These are phyloP conservation scores for Botrytis porri DNA, from an alignment of 2,329 filamentous ascomycete species.

Conservation along the genomic window DNA sequence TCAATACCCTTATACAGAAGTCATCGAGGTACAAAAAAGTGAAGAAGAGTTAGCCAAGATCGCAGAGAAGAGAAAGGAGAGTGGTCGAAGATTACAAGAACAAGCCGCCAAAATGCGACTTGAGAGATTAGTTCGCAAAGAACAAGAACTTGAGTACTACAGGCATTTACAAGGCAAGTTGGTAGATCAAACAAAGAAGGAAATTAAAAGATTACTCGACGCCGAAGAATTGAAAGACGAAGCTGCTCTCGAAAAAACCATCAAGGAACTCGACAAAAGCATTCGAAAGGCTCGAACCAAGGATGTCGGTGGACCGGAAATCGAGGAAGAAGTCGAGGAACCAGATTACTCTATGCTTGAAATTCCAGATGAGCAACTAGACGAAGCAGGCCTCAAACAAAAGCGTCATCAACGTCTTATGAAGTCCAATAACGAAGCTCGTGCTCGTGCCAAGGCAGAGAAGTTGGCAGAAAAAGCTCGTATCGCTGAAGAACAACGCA, in stretches of 20 bases:
- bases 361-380: slow-evolving; percentile 84
- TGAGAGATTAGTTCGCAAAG: slow-evolving; percentile 92
- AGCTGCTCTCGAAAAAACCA: slow-evolving; percentile 73
- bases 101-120: slow-evolving; percentile 97
- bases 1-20: slow-evolving; percentile 92
- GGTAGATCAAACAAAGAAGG: slow-evolving; percentile 81
- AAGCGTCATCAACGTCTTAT: slow-evolving; percentile 90
- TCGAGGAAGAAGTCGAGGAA: slow-evolving; percentile 74
- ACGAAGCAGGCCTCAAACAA: slow-evolving; percentile 85
- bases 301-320: slow-evolving; percentile 78
- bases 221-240: slow-evolving; percentile 92
- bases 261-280: slow-evolving; percentile 86
- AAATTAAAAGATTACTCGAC: slow-evolving; percentile 80
- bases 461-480: slow-evolving; percentile 91
- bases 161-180: slow-evolving; percentile 75
- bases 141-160: slow-evolving; percentile 93
- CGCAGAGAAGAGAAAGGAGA: slow-evolving; percentile 93
- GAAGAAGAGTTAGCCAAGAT: slow-evolving; percentile 89
- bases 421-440: slow-evolving; percentile 92
- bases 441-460: slow-evolving; percentile 90
- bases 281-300: slow-evolving; percentile 90
- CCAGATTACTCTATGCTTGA: slow-evolving; percentile 88
- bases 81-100: slow-evolving; percentile 84
- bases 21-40: slow-evolving; percentile 84
- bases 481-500: slow-evolving; percentile 74